Conservation (phyloP, 805 yeast genomes). For the Tetrapisispora arboricola region DNA sequence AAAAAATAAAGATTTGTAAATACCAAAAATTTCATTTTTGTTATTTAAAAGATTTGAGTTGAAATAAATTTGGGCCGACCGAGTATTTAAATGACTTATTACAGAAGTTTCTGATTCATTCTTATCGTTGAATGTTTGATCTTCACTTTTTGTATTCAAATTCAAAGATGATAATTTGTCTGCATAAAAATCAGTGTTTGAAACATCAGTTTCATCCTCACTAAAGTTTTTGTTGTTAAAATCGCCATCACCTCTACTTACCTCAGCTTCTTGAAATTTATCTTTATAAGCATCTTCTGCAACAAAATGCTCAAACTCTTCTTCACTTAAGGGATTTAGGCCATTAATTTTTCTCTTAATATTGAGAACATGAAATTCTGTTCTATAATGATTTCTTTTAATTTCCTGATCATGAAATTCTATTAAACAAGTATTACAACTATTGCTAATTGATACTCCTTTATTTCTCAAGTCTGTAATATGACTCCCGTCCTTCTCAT, state of each 20-base stretch:
- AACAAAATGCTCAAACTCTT: slow-evolving; percentile 39
- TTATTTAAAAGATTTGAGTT: slow-evolving; percentile 37
- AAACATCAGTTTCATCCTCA: slow-evolving; percentile 9
- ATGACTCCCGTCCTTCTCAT: slow-evolving; percentile 4
- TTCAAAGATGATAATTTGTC: slow-evolving; percentile 19
- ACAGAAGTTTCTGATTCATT: slow-evolving; percentile 20
- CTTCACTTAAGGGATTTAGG: slow-evolving; percentile 39
- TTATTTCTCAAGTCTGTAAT: slow-evolving; percentile 8
- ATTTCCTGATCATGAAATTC: slow-evolving; percentile 10
- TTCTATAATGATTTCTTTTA: slow-evolving; percentile 40
- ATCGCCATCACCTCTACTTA: slow-evolving; percentile 16
- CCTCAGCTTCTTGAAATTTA: slow-evolving; percentile 36
- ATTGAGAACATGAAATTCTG: slow-evolving; percentile 52
- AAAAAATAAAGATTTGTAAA: slow-evolving; percentile 55
- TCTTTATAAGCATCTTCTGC: slow-evolving; percentile 41
- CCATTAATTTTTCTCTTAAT: slow-evolving; percentile 41
- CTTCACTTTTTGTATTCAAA: slow-evolving; percentile 19
- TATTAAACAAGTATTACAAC: slow-evolving; percentile 21
- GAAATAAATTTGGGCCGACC: slow-evolving; percentile 59
- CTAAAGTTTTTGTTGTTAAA: slow-evolving; percentile 22
- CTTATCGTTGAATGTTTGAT: slow-evolving; percentile 13
- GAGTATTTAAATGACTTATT: slow-evolving; percentile 50
- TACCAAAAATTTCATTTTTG: slow-evolving; percentile 43
- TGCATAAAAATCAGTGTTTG: slow-evolving; percentile 8
- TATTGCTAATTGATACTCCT: slow-evolving; percentile 4